These are phyloP conservation scores for Pythium monospermum DNA, from an alignment of 352 stramenopile genomes.

Conservation along the genomic window DNA sequence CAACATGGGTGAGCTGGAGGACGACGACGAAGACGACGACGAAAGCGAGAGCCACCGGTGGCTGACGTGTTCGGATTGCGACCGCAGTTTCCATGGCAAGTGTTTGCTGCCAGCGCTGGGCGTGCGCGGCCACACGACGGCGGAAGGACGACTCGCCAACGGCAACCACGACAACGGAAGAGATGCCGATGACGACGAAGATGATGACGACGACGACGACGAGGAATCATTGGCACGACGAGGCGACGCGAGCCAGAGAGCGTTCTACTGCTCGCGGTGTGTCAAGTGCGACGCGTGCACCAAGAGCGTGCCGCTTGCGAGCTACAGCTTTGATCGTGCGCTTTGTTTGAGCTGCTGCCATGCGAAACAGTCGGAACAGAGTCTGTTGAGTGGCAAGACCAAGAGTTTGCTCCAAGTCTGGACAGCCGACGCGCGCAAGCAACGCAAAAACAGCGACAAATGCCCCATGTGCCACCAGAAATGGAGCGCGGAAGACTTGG, in stretches of 20 bases:
- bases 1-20: background rate
- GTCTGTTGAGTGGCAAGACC: constrained; percentile 40
- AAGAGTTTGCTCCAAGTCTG: constrained; percentile 58
- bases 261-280: constrained; percentile 67
- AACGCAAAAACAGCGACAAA: constrained; percentile 61
- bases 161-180: constrained; percentile 14
- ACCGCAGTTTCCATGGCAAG: constrained; percentile 22
- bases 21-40: constrained; percentile 8
- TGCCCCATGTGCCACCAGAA: constrained; percentile 72
- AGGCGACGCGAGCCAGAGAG: no score
- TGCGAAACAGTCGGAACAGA: constrained; percentile 43
- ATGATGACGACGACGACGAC: constrained; percentile 1
- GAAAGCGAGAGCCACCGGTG: constrained; percentile 11
- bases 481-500: constrained; percentile 68
- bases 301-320: constrained; percentile 34
- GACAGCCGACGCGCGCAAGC: constrained; percentile 38
- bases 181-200: constrained; percentile 11
- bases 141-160: background rate
- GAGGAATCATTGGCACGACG: no score
- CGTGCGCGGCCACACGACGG: no score
- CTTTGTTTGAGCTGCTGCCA: constrained; percentile 61
- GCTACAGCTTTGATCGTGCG: constrained; percentile 58
- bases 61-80: constrained; percentile 22
- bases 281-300: constrained; percentile 55
- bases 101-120: constrained; percentile 24